phyloP scores from a whole-genome alignment of 2,329 filamentous ascomycete species.

The Xylaria sp. region DNA sequence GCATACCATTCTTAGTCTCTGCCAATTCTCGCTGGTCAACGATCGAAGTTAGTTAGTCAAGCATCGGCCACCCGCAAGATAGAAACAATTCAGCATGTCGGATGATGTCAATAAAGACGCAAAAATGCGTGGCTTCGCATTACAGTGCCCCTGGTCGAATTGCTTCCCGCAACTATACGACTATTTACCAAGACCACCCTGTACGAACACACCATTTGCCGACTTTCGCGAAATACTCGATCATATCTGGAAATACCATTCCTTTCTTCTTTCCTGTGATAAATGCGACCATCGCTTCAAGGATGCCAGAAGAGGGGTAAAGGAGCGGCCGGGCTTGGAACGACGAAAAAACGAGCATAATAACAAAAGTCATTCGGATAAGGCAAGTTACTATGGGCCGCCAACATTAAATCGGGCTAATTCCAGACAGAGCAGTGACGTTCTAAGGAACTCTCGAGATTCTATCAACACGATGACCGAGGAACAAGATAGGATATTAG shows the following conservation, averaged over 20 bases:
- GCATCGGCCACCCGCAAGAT: not conserved
- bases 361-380: not conserved
- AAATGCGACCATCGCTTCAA: slow-evolving; percentile 19
- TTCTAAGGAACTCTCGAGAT: not conserved
- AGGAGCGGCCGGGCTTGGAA: not conserved
- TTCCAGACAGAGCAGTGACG: too few species aligned
- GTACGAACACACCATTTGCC: slow-evolving; percentile 13
- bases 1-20: not conserved
- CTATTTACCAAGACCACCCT: not conserved
- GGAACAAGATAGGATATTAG: slow-evolving; percentile 9
- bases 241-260: slow-evolving; percentile 34
- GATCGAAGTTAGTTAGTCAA: not conserved
- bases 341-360: slow-evolving; percentile 2
- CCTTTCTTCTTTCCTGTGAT: slow-evolving; percentile 16
- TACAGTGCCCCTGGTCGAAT: slow-evolving; percentile 30
- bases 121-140: not conserved
- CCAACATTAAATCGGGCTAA: too few species aligned
- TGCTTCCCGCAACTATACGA: slow-evolving; percentile 28
- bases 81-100: slow-evolving; percentile 16
- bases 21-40: not conserved
- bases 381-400: slow-evolving; percentile 4
- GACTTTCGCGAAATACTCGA: slow-evolving; percentile 18
- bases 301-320: slow-evolving; percentile 6
- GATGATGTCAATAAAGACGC: not conserved
- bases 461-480: slow-evolving; percentile 17